Conservation (phyloP, 441 rosid genomes). For the Daphne laureola region DNA sequence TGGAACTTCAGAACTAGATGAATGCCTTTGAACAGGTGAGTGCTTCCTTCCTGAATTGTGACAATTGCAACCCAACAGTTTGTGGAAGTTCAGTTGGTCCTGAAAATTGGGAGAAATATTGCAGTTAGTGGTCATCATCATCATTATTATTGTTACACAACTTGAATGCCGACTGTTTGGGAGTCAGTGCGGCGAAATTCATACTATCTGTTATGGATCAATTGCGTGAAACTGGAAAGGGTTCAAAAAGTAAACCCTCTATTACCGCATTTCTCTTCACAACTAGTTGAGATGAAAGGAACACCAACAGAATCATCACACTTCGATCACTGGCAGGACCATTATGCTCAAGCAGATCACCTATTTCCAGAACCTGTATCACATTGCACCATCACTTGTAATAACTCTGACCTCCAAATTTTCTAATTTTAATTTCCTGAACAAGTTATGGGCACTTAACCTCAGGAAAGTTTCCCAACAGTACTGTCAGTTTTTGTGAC, state of each 20-base stretch:
- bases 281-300: conserved; percentile 69
- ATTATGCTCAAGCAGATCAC: conserved; percentile 82
- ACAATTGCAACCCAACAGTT: conserved; percentile 67
- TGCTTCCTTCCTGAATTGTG: conserved; percentile 51
- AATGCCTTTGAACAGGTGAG: conserved; percentile 21
- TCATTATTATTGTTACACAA: no score
- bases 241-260: conserved; percentile 7
- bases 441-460: conserved; percentile 10
- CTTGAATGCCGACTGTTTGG: no score
- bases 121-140: no score
- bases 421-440: no score
- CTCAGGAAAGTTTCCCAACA: conserved; percentile 91
- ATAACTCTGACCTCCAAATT: no score
- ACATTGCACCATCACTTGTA: background rate
- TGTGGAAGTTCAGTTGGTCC: conserved; percentile 84
- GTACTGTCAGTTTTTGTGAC: conserved; percentile 70
- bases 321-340: conserved; percentile 60
- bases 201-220: no score
- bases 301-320: conserved; percentile 64
- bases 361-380: conserved; percentile 71
- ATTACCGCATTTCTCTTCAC: conserved; percentile 61
- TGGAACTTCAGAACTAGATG: conserved; percentile 20
- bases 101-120: conserved; percentile 20
- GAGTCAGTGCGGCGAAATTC: no score
- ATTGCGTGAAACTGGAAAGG: background rate